phyloP scores from a whole-genome alignment of 805 yeast species.

The Barnettozyma botsteinii region DNA sequence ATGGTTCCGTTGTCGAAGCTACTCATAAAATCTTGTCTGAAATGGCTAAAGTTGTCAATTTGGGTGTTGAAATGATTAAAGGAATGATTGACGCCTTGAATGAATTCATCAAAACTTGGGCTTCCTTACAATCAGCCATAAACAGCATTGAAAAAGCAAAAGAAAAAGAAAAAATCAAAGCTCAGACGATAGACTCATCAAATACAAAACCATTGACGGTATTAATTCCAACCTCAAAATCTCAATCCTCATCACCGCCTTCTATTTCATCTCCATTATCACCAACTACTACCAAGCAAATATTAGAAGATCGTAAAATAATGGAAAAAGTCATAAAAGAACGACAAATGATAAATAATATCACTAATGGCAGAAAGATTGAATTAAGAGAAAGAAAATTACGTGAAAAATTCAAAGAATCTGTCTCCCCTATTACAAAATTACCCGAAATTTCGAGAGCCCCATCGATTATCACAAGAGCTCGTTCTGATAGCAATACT shows the following conservation, averaged over 20 bases:
- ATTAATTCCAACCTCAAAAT: neutral
- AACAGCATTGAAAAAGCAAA: constrained; percentile 15
- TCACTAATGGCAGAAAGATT: constrained; percentile 10
- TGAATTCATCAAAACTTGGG: constrained; percentile 20
- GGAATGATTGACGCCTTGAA: constrained; percentile 6
- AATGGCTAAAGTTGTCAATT: constrained; percentile 16
- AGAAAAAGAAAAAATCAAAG: constrained; percentile 13
- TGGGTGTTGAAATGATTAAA: constrained; percentile 8
- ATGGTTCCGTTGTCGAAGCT: constrained; percentile 30
- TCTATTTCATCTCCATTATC: neutral
- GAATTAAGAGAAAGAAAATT: constrained; percentile 18
- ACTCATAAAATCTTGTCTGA: constrained; percentile 30
- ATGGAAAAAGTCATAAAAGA: neutral
- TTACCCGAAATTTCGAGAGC: constrained; percentile 10
- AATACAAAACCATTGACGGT: constrained; percentile 6
- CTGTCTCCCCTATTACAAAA: neutral
- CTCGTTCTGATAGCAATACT: constrained; percentile 16
- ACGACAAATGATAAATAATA: neutral
- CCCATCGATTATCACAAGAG: constrained; percentile 11
- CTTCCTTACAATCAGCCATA: constrained; percentile 2
- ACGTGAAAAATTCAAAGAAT: constrained; percentile 15
- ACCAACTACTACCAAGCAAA: neutral
- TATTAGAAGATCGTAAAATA: constrained; percentile 2
- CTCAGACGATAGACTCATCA: neutral
- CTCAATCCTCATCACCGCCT: neutral